Conservation (phyloP, 768 basidiomycete genomes). For the Collybia sp. region DNA sequence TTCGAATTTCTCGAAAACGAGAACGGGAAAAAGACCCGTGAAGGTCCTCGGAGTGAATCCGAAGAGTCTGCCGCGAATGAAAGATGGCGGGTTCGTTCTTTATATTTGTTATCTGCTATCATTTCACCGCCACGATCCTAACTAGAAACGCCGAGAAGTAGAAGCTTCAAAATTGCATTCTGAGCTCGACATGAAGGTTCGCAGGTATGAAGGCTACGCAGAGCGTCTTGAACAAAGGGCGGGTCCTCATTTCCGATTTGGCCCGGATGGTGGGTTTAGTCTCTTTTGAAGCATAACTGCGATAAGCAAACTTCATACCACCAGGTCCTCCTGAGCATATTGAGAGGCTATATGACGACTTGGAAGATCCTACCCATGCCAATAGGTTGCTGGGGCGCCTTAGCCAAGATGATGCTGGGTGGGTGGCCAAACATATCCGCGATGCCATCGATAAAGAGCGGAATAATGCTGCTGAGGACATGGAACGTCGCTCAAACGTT, state of each 20-base stretch:
- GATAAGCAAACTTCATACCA: conserved; percentile 1
- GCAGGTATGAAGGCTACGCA: conserved; percentile 51
- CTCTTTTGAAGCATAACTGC: not conserved
- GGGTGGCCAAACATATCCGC: conserved; percentile 52
- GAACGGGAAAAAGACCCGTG: conserved; percentile 42
- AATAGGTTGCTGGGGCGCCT: conserved; percentile 36
- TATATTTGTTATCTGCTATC: not conserved
- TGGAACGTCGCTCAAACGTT: conserved; percentile 74
- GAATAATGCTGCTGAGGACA: conserved; percentile 48
- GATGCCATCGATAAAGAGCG: conserved; percentile 44
- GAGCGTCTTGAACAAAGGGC: conserved; percentile 61
- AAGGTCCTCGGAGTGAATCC: conserved; percentile 61
- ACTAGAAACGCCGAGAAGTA: conserved; percentile 55
- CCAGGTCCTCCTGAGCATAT: conserved; percentile 42
- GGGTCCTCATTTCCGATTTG: conserved; percentile 35
- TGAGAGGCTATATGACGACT: conserved; percentile 54
- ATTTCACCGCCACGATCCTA: not conserved
- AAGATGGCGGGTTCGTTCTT: conserved; percentile 58
- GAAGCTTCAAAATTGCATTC: conserved; percentile 55
- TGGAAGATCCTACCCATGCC: conserved; percentile 54
- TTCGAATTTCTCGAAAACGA: conserved; percentile 58
- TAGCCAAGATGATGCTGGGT: conserved; percentile 47
- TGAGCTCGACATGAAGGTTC: conserved; percentile 52
- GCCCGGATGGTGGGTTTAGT: conserved; percentile 31
- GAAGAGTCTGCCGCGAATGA: conserved; percentile 63